Evolutionary conservation across 2,329 filamentous ascomycete genomes (phyloP), one percentile per base, ranked within the genome.

Genomic region (Tricladium varicosporioides): DNA sequence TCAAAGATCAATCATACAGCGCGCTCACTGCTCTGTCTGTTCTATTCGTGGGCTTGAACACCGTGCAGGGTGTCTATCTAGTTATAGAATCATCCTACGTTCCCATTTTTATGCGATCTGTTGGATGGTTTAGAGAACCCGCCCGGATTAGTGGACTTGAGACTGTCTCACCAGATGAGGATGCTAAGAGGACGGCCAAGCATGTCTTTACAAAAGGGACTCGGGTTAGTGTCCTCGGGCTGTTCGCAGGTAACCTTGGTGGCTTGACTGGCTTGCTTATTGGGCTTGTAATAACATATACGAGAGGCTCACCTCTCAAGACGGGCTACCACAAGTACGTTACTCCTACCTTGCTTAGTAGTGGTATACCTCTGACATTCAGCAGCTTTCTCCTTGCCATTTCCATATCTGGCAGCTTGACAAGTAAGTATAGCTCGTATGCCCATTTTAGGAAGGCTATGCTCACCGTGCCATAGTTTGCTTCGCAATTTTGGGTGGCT

Each of bases 321-420:
- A 22, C 51, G 45, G 51, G 51, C 14, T 53, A 53, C 19, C 51
- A 53, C 42, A 53, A 53, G 51, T 53, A 53, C 33, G 40, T 13
- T 32, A 5, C 22, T n/a, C 18, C 14, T 15, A 11, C 3, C 8
- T 43, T 10, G 5, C 13, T 11, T 14, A 27, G 2, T 5, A 15
- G 2, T n/a, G 4, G 43, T 42, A 15, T 43, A 33, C 27, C 49
- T 44, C 22, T 13, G 16, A 5, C 16, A 27, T 31, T 27, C 19
- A 16, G n/a, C 31, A 53, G 51, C 18, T 53, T 53, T 46, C 40
- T 53, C 9, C 14, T 53, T n/a, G 16, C 51, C 33, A 46, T 53
- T 22, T 46, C 51, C 8, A 42, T 53, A 18, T 40, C 51, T 53
- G 42, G 51, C 9, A 33, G 42, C 33, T 46, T 53, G 22, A 53